phyloP scores from a whole-genome alignment of 148 eudicot species.

The Rhododendron williamsianum region DNA sequence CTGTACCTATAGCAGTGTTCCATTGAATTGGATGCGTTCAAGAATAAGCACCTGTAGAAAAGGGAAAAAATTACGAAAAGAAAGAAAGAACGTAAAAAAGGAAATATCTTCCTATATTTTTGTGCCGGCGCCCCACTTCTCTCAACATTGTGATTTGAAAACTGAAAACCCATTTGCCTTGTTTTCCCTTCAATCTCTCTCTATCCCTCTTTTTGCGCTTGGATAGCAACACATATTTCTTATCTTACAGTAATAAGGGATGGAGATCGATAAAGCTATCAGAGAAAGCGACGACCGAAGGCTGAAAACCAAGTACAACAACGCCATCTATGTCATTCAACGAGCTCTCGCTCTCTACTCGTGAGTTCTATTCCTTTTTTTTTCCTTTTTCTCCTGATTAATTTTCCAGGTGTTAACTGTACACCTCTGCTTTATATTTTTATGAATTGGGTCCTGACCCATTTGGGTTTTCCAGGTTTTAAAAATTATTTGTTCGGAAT shows the following conservation, averaged over 20 bases:
- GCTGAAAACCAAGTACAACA: constrained; percentile 74
- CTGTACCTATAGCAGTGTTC: too few species aligned
- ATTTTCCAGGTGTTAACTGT: neutral
- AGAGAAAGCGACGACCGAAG: constrained; percentile 70
- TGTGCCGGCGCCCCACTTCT: neutral
- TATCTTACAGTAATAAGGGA: constrained; percentile 9
- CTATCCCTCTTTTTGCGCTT: neutral
- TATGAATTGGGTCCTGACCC: neutral
- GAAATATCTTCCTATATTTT: neutral
- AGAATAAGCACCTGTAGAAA: neutral
- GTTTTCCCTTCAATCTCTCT: neutral
- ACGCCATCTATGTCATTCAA: constrained; percentile 76
- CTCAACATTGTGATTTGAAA: neutral
- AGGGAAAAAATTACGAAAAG: neutral
- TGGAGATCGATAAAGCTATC: constrained; percentile 91
- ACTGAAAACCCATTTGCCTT: neutral
- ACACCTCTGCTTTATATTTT: neutral
- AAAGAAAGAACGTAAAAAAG: neutral
- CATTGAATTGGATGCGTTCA: neutral
- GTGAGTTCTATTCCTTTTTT: constrained; percentile 26
- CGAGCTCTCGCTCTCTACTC: constrained; percentile 89
- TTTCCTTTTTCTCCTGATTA: too few species aligned
- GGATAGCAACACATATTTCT: neutral
- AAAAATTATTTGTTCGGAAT: neutral
- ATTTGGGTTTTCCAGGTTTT: neutral